Conservation (phyloP, 2,329 filamentous ascomycete species). For the Aureobasidium lini region DNA sequence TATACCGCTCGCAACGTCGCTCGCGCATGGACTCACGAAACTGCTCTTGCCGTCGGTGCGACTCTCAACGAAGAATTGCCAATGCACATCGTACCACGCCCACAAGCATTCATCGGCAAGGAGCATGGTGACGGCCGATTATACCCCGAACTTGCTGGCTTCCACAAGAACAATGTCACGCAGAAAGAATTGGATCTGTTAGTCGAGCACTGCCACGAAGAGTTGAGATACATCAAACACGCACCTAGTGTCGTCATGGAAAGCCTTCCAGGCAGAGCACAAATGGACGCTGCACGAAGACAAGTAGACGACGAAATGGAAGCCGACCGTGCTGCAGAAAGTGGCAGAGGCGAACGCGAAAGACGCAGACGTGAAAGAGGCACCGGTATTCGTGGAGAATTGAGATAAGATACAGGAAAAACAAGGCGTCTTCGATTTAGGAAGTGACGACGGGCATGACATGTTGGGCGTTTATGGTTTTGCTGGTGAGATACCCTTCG, state of each 20-base stretch:
- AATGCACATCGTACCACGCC: constrained; percentile 66
- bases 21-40: constrained; percentile 94
- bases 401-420: constrained; percentile 18
- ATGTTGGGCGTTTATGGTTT: too few species aligned
- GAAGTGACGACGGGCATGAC: neutral
- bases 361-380: constrained; percentile 38
- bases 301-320: constrained; percentile 61
- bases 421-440: neutral
- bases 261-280: constrained; percentile 61
- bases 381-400: constrained; percentile 37
- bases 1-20: constrained; percentile 97
- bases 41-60: constrained; percentile 74
- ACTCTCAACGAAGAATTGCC: constrained; percentile 69
- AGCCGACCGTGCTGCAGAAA: constrained; percentile 56
- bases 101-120: constrained; percentile 73
- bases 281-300: constrained; percentile 56
- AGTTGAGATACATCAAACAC: constrained; percentile 74
- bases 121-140: constrained; percentile 64
- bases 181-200: constrained; percentile 71
- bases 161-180: constrained; percentile 60
- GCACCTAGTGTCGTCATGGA: constrained; percentile 84
- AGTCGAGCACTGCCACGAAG: constrained; percentile 70
- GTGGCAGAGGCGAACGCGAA: constrained; percentile 46
- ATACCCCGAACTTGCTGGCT: constrained; percentile 80
- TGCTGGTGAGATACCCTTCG: too few species aligned